Conservation (phyloP, 306 rosid species). For the Lathyrus oleraceus region DNA sequence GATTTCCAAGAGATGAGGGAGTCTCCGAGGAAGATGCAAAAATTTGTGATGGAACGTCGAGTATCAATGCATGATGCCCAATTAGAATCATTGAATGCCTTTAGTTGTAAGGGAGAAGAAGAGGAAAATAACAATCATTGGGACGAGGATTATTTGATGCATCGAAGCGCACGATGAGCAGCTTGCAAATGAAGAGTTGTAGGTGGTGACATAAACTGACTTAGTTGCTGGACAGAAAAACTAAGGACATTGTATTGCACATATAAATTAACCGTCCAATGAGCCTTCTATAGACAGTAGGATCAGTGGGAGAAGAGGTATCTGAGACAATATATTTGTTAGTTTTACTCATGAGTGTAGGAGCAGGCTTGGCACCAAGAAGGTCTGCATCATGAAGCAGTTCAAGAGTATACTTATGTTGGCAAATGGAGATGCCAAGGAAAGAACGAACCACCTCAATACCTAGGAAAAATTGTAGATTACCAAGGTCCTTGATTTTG, state of each 20-base stretch:
- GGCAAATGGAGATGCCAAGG: neutral
- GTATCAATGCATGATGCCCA: too few relatives aligned
- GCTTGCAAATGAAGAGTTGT: neutral
- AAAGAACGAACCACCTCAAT: neutral
- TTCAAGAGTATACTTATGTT: too few relatives aligned
- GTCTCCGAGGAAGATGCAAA: too few relatives aligned
- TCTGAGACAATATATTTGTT: too few relatives aligned
- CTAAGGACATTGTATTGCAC: neutral
- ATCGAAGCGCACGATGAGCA: neutral
- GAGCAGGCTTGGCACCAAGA: neutral
- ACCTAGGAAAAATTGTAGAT: too few relatives aligned
- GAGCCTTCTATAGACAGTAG: neutral
- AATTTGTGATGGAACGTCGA: too few relatives aligned
- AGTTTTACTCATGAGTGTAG: neutral
- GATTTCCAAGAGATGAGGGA: too few relatives aligned
- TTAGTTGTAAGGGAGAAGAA: too few relatives aligned
- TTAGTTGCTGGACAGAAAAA: neutral
- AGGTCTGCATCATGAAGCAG: neutral
- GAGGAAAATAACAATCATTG: too few relatives aligned
- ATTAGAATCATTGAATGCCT: too few relatives aligned
- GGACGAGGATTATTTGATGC: too few relatives aligned
- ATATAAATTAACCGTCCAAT: neutral
- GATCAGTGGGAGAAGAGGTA: neutral
- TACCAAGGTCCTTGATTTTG: too few relatives aligned
- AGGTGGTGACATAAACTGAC: neutral